phyloP scores from a whole-genome alignment of 2,329 filamentous ascomycete genomes.

The Berkeleyomyces rouxiae region DNA sequence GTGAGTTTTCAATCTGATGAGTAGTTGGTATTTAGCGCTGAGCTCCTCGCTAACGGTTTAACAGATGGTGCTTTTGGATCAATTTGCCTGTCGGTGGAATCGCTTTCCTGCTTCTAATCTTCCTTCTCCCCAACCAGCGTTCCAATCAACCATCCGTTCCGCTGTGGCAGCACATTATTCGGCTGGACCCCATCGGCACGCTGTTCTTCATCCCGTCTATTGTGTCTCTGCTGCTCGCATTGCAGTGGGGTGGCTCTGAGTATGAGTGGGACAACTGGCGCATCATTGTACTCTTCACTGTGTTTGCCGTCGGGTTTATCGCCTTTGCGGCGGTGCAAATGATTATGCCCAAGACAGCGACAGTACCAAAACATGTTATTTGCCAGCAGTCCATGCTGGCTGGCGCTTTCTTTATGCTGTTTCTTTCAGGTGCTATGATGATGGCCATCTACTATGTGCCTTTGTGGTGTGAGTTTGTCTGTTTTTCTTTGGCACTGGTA shows the following conservation, averaged over 20 bases:
- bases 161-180: slow-evolving; percentile 28
- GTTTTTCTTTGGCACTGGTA: slow-evolving; percentile 13
- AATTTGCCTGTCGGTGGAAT: slow-evolving; percentile 39
- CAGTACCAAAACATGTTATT: slow-evolving; percentile 38
- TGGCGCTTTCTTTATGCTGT: slow-evolving; percentile 30
- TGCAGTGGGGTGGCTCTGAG: slow-evolving; percentile 44
- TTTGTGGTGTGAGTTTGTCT: slow-evolving; percentile 34
- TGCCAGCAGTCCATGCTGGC: slow-evolving; percentile 37
- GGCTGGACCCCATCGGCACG: slow-evolving; percentile 43
- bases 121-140: slow-evolving; percentile 30
- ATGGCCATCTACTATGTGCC: slow-evolving; percentile 38
- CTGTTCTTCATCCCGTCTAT: slow-evolving; percentile 42
- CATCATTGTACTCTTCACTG: slow-evolving; percentile 35
- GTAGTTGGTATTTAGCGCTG: no score
- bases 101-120: slow-evolving; percentile 31
- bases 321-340: slow-evolving; percentile 36
- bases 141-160: slow-evolving; percentile 17
- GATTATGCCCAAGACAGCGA: slow-evolving; percentile 37
- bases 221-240: slow-evolving; percentile 41
- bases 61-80: slow-evolving; percentile 41
- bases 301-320: slow-evolving; percentile 30
- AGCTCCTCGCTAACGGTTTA: not conserved
- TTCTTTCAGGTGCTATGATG: slow-evolving; percentile 34
- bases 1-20: slow-evolving; percentile 15
- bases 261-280: slow-evolving; percentile 36